These are phyloP conservation scores for Penicillium silybi DNA, from an alignment of 495 filamentous ascomycete genomes.

Conservation along the genomic window DNA sequence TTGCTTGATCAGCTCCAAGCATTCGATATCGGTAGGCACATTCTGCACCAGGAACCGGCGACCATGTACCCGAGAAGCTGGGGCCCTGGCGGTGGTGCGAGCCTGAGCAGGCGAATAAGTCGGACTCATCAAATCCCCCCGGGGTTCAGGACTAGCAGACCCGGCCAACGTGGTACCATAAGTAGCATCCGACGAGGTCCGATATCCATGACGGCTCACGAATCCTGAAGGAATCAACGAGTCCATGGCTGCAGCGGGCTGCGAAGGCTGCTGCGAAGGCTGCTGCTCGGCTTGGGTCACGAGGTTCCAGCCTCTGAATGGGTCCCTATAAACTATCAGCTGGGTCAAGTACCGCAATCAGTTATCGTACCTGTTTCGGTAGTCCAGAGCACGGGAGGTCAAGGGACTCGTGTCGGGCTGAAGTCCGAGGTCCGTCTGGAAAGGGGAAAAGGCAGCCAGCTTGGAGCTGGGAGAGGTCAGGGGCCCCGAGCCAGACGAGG, in stretches of 20 bases:
- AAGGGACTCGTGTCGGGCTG: neutral
- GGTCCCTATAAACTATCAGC: neutral
- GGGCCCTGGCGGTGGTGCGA: neutral
- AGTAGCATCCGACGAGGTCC: neutral
- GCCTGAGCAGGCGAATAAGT: neutral
- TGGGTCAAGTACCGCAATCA: neutral
- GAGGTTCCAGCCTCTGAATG: neutral
- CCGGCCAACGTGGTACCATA: neutral
- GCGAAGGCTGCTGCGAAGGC: neutral
- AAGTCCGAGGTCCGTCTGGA: neutral
- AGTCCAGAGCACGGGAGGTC: neutral
- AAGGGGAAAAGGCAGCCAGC: neutral
- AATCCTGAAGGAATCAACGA: neutral
- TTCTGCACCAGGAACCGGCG: conserved; percentile 3
- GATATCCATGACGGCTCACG: neutral
- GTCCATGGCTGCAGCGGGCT: neutral
- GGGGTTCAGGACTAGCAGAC: neutral
- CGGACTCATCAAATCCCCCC: neutral
- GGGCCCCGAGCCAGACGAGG: neutral
- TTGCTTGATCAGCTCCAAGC: neutral
- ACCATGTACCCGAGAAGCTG: neutral
- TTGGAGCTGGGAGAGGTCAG: neutral
- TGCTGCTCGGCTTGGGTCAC: neutral
- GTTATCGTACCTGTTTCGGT: neutral
- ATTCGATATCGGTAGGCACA: conserved; percentile 3